Percentiles rank a stretch among this genome's conserved stretches.
These are phyloP conservation scores for Penicillium bovifimosum DNA, from an alignment of 495 filamentous ascomycete genomes.

Conservation along the genomic window DNA sequence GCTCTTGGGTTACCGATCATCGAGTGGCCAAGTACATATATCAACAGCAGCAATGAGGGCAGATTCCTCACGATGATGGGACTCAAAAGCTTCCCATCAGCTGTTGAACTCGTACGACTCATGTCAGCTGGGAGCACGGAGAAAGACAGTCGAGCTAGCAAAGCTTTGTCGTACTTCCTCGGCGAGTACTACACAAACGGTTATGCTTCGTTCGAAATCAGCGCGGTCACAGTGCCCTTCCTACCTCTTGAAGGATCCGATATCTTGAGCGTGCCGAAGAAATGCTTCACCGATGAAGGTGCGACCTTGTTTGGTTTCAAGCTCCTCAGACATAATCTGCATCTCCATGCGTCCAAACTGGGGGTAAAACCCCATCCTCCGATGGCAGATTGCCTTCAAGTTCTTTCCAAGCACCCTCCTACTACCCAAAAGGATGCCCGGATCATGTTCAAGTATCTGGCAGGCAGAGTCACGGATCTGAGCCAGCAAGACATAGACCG, in stretches of 20 bases:
- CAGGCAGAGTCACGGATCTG: slow-evolving; percentile 68
- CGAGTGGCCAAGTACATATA: slow-evolving; percentile 73
- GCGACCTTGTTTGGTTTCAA: slow-evolving; percentile 73
- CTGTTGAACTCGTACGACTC: slow-evolving; percentile 64
- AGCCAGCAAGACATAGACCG: slow-evolving; percentile 51
- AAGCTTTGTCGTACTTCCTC: slow-evolving; percentile 78
- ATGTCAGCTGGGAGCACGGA: slow-evolving; percentile 57
- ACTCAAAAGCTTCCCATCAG: slow-evolving; percentile 61
- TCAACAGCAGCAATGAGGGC: slow-evolving; percentile 58
- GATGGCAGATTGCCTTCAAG: slow-evolving; percentile 65
- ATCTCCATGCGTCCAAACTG: slow-evolving; percentile 71
- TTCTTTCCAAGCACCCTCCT: slow-evolving; percentile 66
- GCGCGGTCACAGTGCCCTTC: slow-evolving; percentile 54
- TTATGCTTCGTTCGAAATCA: slow-evolving; percentile 59
- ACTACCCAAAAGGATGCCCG: slow-evolving; percentile 56
- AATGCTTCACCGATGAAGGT: slow-evolving; percentile 76
- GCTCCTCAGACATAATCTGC: slow-evolving; percentile 67
- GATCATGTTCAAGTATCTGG: slow-evolving; percentile 73
- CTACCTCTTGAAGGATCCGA: slow-evolving; percentile 65
- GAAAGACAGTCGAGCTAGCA: slow-evolving; percentile 54
- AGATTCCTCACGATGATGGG: slow-evolving; percentile 68
- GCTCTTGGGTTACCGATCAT: slow-evolving; percentile 69
- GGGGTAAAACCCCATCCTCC: slow-evolving; percentile 76
- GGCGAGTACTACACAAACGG: slow-evolving; percentile 68
- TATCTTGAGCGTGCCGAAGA: slow-evolving; percentile 59